phyloP scores from a whole-genome alignment of 345 rosid species.

The Aquilaria yunnanensis region DNA sequence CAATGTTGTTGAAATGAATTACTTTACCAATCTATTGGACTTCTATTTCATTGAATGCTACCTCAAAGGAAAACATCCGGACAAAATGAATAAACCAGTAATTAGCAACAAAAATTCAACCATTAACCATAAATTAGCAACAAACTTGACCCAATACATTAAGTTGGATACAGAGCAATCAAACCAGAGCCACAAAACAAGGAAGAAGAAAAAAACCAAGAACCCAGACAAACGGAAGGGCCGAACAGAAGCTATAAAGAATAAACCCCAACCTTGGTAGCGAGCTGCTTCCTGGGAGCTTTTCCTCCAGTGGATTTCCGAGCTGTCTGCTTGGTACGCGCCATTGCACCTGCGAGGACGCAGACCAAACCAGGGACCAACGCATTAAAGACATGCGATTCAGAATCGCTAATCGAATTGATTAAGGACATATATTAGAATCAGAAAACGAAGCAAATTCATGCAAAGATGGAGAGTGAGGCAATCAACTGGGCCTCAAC shows the following conservation, averaged over 20 bases:
- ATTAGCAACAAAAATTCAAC: background rate
- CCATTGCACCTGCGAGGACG: conserved; percentile 30
- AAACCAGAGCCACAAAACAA: background rate
- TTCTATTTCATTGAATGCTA: too few relatives aligned
- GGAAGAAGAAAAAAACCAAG: background rate
- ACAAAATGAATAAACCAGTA: background rate
- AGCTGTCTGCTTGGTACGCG: conserved; percentile 67
- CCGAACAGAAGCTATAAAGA: too few relatives aligned
- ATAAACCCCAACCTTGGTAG: conserved; percentile 35
- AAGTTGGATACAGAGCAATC: background rate
- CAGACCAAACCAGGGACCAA: background rate
- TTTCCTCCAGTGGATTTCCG: conserved; percentile 59
- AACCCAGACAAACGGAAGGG: too few relatives aligned
- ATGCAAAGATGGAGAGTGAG: too few relatives aligned
- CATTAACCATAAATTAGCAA: background rate
- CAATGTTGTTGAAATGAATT: too few relatives aligned
- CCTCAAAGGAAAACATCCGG: too few relatives aligned
- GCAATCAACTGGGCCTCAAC: too few relatives aligned
- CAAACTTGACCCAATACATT: background rate
- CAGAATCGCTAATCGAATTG: background rate
- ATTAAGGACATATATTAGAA: background rate
- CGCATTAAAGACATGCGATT: background rate
- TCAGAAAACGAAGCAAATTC: too few relatives aligned
- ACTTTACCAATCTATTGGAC: too few relatives aligned
- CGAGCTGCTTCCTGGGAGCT: conserved; percentile 59